These are phyloP conservation scores for Trichoderma asperelloides DNA, from an alignment of 495 filamentous ascomycete genomes.

Conservation along the genomic window DNA sequence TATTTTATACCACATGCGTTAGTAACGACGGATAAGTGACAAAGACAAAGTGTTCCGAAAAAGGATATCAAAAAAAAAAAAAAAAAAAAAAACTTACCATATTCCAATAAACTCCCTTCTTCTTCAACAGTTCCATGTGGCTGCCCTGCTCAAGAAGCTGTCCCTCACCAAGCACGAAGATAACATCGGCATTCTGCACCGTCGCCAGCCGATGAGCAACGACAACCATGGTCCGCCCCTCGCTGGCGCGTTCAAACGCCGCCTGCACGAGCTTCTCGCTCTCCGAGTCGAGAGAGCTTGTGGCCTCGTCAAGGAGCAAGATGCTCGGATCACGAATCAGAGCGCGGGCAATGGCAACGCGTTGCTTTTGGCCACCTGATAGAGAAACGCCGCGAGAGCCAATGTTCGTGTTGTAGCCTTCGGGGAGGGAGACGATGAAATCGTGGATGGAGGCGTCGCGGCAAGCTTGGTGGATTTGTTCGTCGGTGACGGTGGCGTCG, in stretches of 20 bases:
- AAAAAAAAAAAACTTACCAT: constrained; percentile 22
- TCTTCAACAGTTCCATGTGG: constrained; percentile 38
- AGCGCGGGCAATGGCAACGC: constrained; percentile 66
- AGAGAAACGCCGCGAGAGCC: constrained; percentile 55
- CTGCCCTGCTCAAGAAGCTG: constrained; percentile 45
- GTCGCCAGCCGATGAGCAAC: constrained; percentile 56
- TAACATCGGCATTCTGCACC: constrained; percentile 45
- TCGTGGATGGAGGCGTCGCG: constrained; percentile 53
- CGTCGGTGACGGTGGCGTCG: constrained; percentile 32
- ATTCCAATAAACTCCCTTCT: constrained; percentile 39
- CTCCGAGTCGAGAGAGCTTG: constrained; percentile 64
- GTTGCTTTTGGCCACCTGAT: constrained; percentile 70
- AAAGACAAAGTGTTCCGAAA: background rate
- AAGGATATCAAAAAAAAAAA: background rate
- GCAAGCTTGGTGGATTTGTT: constrained; percentile 46
- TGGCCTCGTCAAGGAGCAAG: constrained; percentile 72
- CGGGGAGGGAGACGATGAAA: constrained; percentile 51
- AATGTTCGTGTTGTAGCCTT: constrained; percentile 51
- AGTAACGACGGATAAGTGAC: background rate
- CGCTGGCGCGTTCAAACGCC: constrained; percentile 53
- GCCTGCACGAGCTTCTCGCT: constrained; percentile 63
- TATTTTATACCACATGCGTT: constrained; percentile 15
- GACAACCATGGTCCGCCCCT: constrained; percentile 57
- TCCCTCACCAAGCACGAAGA: constrained; percentile 42
- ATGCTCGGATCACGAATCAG: constrained; percentile 62